phyloP scores from a whole-genome alignment of 2,329 filamentous ascomycete genomes.

The Colletotrichum melonis region DNA sequence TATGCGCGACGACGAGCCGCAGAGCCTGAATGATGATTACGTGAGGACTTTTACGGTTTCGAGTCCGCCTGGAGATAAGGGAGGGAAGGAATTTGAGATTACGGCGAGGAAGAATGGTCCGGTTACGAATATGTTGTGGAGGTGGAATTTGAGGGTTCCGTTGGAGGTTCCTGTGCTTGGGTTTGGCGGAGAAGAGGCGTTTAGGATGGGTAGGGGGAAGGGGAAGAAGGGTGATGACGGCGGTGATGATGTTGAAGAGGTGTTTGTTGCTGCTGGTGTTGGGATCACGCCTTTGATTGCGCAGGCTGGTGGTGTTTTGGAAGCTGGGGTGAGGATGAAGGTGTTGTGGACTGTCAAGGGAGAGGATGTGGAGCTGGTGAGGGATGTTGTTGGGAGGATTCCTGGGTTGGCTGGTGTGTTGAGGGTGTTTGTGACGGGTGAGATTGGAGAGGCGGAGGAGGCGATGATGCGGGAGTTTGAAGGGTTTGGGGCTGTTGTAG shows the following conservation, averaged over 20 bases:
- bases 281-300: slow-evolving; percentile 86
- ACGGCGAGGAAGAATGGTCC: slow-evolving; percentile 77
- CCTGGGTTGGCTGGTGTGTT: slow-evolving; percentile 63
- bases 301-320: slow-evolving; percentile 65
- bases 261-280: slow-evolving; percentile 83
- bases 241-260: slow-evolving; percentile 43
- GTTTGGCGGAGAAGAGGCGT: slow-evolving; percentile 72
- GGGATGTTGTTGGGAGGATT: slow-evolving; percentile 66
- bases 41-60: slow-evolving; percentile 87
- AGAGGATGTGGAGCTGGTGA: slow-evolving; percentile 71
- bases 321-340: slow-evolving; percentile 51
- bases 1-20: slow-evolving; percentile 85
- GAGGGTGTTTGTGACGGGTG: slow-evolving; percentile 74
- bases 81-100: slow-evolving; percentile 67
- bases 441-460: slow-evolving; percentile 41
- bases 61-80: slow-evolving; percentile 58
- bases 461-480: slow-evolving; percentile 48
- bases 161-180: slow-evolving; percentile 77
- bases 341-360: slow-evolving; percentile 76
- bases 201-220: slow-evolving; percentile 42
- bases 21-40: slow-evolving; percentile 85
- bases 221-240: slow-evolving; percentile 8
- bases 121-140: slow-evolving; percentile 74
- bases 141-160: slow-evolving; percentile 60
- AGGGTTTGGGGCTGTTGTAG: slow-evolving; percentile 47